Percentiles rank a stretch among this genome's conserved stretches.
These are phyloP conservation scores for Taiozyma sp. DNA, from an alignment of 1,139 yeast genomes.

Conservation along the genomic window DNA sequence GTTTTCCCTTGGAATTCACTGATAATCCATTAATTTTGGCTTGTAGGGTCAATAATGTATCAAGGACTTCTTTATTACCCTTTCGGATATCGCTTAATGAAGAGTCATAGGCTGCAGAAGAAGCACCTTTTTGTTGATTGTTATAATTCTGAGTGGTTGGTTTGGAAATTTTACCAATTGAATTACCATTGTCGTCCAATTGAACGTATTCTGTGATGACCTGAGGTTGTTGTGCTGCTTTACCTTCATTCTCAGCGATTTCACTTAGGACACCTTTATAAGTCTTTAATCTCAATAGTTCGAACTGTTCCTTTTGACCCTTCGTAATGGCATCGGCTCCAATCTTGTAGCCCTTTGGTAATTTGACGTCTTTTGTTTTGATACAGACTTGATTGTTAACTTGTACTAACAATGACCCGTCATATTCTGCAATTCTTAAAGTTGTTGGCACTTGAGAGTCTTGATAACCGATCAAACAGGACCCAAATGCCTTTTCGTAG, in stretches of 20 bases:
- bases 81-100: constrained; percentile 11
- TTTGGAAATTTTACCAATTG: constrained; percentile 15
- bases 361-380: constrained; percentile 49
- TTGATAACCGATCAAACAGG: constrained; percentile 56
- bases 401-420: constrained; percentile 53
- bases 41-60: constrained; percentile 11
- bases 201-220: constrained; percentile 28
- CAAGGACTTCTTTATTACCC: constrained; percentile 14
- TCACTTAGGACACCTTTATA: constrained; percentile 52
- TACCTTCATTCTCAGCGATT: constrained; percentile 51
- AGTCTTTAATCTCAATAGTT: constrained; percentile 50
- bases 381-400: constrained; percentile 68
- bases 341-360: constrained; percentile 39
- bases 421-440: constrained; percentile 56
- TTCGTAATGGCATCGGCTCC: constrained; percentile 52
- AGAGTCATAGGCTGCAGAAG: background rate
- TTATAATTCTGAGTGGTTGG: background rate
- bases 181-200: constrained; percentile 23
- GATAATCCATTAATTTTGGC: constrained; percentile 14
- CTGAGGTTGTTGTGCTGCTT: constrained; percentile 43
- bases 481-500: constrained; percentile 40
- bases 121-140: background rate
- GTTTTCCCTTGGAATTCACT: constrained; percentile 5
- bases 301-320: constrained; percentile 46
- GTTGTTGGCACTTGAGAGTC: constrained; percentile 68